phyloP scores from a whole-genome alignment of 352 stramenopile genomes.

The Nothophytophthora sp. region DNA sequence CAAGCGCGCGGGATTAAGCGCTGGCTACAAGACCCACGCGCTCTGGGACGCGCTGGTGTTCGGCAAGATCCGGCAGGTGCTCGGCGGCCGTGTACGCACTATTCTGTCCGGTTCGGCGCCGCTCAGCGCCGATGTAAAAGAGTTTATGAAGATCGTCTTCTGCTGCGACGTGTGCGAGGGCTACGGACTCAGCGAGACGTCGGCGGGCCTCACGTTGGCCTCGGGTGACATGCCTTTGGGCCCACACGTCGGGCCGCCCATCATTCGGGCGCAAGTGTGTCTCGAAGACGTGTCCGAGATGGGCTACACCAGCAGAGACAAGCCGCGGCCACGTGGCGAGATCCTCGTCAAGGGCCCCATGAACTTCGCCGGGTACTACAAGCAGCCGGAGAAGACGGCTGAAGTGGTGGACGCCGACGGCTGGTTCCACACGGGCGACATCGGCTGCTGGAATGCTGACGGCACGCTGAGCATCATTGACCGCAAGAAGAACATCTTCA shows the following conservation, averaged over 20 bases:
- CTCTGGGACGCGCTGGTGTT: constrained; percentile 96
- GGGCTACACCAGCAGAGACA: constrained; percentile 88
- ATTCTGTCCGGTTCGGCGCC: constrained; percentile 94
- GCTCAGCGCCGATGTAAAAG: constrained; percentile 89
- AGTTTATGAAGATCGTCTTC: constrained; percentile 93
- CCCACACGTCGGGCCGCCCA: constrained; percentile 90
- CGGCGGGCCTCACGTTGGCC: constrained; percentile 70
- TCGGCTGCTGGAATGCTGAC: constrained; percentile 92
- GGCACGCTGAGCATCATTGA: constrained; percentile 88
- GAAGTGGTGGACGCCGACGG: constrained; percentile 90
- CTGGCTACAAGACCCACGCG: constrained; percentile 40
- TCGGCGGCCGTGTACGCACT: constrained; percentile 85
- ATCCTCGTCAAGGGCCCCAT: constrained; percentile 67
- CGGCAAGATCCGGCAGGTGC: constrained; percentile 84
- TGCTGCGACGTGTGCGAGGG: constrained; percentile 89
- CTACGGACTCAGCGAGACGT: constrained; percentile 95
- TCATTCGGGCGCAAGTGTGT: constrained; percentile 84
- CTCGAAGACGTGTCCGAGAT: constrained; percentile 96
- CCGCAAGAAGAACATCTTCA: constrained; percentile 93
- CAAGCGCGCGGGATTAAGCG: constrained; percentile 38
- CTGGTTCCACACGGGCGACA: constrained; percentile 96
- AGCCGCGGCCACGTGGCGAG: constrained; percentile 45
- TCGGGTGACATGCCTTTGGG: constrained; percentile 38
- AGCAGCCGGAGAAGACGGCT: constrained; percentile 87
- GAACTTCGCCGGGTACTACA: constrained; percentile 93